Conservation (phyloP, 805 yeast species). For the Lachancea fermentati region DNA sequence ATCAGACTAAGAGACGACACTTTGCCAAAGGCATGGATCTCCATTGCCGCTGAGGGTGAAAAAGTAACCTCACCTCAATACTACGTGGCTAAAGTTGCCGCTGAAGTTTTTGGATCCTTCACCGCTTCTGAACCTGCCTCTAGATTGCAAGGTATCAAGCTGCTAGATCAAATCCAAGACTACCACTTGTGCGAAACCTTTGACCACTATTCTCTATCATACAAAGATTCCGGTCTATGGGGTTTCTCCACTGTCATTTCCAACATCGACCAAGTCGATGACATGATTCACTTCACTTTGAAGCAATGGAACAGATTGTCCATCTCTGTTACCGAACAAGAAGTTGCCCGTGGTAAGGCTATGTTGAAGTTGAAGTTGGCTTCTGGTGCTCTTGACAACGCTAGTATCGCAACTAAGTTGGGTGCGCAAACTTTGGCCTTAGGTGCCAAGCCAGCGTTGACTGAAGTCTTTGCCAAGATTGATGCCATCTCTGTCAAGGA, state of each 20-base stretch:
- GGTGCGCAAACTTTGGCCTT: slow-evolving; percentile 54
- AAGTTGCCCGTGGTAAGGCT: slow-evolving; percentile 73
- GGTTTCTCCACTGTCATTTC: slow-evolving; percentile 68
- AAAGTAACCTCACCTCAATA: slow-evolving; percentile 55
- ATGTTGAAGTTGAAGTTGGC: slow-evolving; percentile 60
- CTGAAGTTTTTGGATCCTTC: slow-evolving; percentile 54
- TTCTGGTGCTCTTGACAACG: slow-evolving; percentile 42
- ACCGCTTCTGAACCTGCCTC: slow-evolving; percentile 51
- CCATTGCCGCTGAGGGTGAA: slow-evolving; percentile 74
- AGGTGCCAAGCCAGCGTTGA: slow-evolving; percentile 58
- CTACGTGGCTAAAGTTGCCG: slow-evolving; percentile 68
- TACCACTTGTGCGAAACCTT: slow-evolving; percentile 68
- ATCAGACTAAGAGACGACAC: slow-evolving; percentile 87
- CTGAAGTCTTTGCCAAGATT: slow-evolving; percentile 54
- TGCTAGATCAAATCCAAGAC: slow-evolving; percentile 62
- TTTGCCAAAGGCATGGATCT: slow-evolving; percentile 70
- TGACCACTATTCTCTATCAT: slow-evolving; percentile 66
- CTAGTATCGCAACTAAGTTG: slow-evolving; percentile 48
- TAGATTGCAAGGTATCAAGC: slow-evolving; percentile 58
- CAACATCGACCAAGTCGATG: slow-evolving; percentile 59
- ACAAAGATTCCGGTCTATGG: slow-evolving; percentile 78
- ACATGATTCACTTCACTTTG: slow-evolving; percentile 71
- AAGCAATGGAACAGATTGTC: slow-evolving; percentile 87
- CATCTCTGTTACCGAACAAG: slow-evolving; percentile 67
- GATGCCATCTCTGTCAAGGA: slow-evolving; percentile 58